phyloP scores from a whole-genome alignment of 1,284 basidiomycete species.

The Boletus mariae region DNA sequence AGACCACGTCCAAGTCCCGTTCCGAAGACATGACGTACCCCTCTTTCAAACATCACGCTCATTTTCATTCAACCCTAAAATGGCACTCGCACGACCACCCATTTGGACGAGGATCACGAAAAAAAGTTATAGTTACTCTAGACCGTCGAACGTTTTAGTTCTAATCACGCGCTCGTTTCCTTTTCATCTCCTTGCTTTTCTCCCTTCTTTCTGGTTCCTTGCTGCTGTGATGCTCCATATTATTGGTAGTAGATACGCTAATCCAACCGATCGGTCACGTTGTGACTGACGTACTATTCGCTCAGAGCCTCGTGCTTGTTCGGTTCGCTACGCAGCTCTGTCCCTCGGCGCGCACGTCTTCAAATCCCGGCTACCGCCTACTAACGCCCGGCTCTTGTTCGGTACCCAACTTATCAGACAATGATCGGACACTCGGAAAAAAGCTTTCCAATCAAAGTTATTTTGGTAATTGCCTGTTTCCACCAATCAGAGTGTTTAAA shows the following conservation, averaged over 20 bases:
- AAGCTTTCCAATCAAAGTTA: too few species aligned
- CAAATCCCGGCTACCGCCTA: too few species aligned
- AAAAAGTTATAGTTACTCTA: background rate
- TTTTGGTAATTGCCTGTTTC: too few species aligned
- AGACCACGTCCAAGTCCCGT: slow-evolving; percentile 4
- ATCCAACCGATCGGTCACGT: slow-evolving; percentile 10
- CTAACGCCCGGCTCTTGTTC: too few species aligned
- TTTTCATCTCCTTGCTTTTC: background rate
- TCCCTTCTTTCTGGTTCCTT: background rate
- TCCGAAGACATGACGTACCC: slow-evolving; percentile 15
- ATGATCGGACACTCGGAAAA: too few species aligned
- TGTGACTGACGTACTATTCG: background rate
- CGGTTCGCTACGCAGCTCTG: too few species aligned
- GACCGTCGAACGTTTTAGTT: slow-evolving; percentile 10
- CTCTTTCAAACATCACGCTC: slow-evolving; percentile 12
- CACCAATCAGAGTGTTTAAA: too few species aligned
- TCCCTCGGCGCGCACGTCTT: too few species aligned
- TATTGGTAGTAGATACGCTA: slow-evolving; percentile 23
- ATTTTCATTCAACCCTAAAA: slow-evolving; percentile 19
- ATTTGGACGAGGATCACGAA: slow-evolving; percentile 31
- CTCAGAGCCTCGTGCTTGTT: too few species aligned
- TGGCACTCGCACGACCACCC: slow-evolving; percentile 24
- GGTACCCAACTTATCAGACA: too few species aligned
- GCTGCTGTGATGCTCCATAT: slow-evolving; percentile 3
- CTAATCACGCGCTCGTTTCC: slow-evolving; percentile 18